phyloP scores from a whole-genome alignment of 1,139 yeast genomes.

The Pichia sp. region DNA sequence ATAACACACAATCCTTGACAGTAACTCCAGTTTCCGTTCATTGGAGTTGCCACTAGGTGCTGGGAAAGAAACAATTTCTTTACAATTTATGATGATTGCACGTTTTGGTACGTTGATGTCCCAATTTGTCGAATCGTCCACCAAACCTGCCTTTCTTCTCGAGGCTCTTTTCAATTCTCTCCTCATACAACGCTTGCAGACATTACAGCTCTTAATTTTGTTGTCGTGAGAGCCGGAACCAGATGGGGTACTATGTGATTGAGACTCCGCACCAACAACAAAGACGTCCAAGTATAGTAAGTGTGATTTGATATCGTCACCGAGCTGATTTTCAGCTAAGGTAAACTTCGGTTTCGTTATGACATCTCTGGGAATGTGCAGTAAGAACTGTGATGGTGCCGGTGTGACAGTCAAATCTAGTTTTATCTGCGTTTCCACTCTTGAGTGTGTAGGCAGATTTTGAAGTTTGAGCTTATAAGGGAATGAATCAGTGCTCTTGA shows the following conservation, averaged over 20 bases:
- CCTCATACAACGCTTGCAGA: constrained; percentile 81
- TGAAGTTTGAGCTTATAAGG: constrained; percentile 54
- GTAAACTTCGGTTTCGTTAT: constrained; percentile 83
- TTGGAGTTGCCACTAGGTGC: constrained; percentile 40
- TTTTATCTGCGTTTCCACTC: constrained; percentile 95
- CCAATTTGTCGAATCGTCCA: constrained; percentile 69
- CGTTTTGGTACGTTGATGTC: constrained; percentile 66
- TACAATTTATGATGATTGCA: constrained; percentile 85
- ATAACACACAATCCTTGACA: constrained; percentile 88
- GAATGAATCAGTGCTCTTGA: constrained; percentile 30
- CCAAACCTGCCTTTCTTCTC: constrained; percentile 65
- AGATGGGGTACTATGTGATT: constrained; percentile 1
- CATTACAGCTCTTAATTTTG: constrained; percentile 42
- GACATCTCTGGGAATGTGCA: constrained; percentile 80
- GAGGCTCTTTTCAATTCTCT: constrained; percentile 93
- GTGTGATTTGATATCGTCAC: constrained; percentile 42
- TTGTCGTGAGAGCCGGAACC: constrained; percentile 10
- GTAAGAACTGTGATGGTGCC: constrained; percentile 59
- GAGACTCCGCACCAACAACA: constrained; percentile 41
- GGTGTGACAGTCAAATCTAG: constrained; percentile 61
- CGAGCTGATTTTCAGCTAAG: constrained; percentile 40
- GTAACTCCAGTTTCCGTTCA: constrained; percentile 53
- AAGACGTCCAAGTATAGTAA: constrained; percentile 59
- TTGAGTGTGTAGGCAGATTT: constrained; percentile 68
- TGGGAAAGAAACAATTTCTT: constrained; percentile 75